Base-by-base conservation (phyloP, 257 asterid genomes). In the Ophiorrhiza pumila region DNA sequence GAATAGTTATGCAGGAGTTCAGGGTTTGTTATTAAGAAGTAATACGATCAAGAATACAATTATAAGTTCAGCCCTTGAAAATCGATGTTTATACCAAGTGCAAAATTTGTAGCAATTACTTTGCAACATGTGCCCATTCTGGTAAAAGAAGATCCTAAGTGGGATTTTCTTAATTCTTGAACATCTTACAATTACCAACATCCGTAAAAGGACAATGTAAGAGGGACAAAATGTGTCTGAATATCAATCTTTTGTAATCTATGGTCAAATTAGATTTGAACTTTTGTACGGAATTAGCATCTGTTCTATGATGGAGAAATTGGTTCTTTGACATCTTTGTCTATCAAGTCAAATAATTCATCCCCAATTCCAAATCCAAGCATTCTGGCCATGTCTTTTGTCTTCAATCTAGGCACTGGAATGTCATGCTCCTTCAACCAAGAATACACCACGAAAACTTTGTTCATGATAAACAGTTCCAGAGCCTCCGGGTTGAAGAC, bases 401-500 rank as follows among this genome's bases (percentile, higher is more conserved):
- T 78, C 83, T 92, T 92, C 86, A 86, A 62, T 72, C 91, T 85
- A 0, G 98, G 88, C 82, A 57, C 83, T 37, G 92, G 85, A 63
- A 83, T 74, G 10, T 79, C 84, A 39, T 89, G 68, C 73, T 86
- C 82, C 87, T 90, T 90, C 82, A 92, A 80, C 98, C 98, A 88
- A 31, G 81, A 65, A 80, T 90, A 87, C 37, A 83, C 96, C 17
- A 78, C 79, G 50, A 92, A 90, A 61, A 88, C 98, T 57, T 92
- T 92, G 55, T 85, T 72, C 91, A 92, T 85, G 68, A 88, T 80
- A 56, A 92, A 92, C 83, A 92, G 47, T 82, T 88, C 96, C 61
- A 92, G 70, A 37, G 98, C 96, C 81, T 92, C 98, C 0, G 98
- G 96, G 71, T 92, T 92, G 80, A 92, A 92, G 55, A 92, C 96